Evolutionary conservation across 2,329 filamentous ascomycete genomes (phyloP), one percentile per base, ranked within the genome.

Genomic region (Chlorencoelia australis): DNA sequence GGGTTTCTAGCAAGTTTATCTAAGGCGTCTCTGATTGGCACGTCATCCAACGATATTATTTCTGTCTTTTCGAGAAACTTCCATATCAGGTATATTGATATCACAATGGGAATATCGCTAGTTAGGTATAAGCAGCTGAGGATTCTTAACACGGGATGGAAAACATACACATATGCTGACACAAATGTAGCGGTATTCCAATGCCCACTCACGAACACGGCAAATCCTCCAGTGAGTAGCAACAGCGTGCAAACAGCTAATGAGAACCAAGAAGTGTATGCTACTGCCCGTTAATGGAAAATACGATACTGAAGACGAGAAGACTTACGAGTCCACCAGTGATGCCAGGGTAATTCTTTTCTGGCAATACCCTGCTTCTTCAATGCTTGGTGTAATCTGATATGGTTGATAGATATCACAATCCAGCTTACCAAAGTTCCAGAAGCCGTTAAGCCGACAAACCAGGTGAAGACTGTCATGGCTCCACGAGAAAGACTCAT

Each of bases 181-280:
- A 79, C 66, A 45, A 80, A 80, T 1, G 57, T 61, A 14, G 65
- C 65, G 1, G 70, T 50, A 37, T 69, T 61, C 73, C 74, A 79
- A 39, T 72, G 68, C 2, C 74, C 74, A 22, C 58, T 58, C 1
- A 72, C 75, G 40, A 80, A 80, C 3, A 74, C 71, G 2, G 62
- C 51, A 46, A 86, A 86, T 1, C 81, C 81, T 24, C 75, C 73
- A 4, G 82, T 86, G 26, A 86, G 63, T 3, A 87, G 60, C 41
- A 85, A 78, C 26, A 81, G 56, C 18, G 76, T 61, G 50, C 68
- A 73, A 63, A 78, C 71, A 42, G 65, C 52, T 4, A 88, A 62
- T 0, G 73, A 71, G 7, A 62, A 58, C 46, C 68, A 78, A 0
- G 82, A 82, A 9, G 67, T 71, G 45, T 75, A 77, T 9, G 66